Base-by-base conservation (phyloP, 768 basidiomycete species). In the Boletales sp. region DNA sequence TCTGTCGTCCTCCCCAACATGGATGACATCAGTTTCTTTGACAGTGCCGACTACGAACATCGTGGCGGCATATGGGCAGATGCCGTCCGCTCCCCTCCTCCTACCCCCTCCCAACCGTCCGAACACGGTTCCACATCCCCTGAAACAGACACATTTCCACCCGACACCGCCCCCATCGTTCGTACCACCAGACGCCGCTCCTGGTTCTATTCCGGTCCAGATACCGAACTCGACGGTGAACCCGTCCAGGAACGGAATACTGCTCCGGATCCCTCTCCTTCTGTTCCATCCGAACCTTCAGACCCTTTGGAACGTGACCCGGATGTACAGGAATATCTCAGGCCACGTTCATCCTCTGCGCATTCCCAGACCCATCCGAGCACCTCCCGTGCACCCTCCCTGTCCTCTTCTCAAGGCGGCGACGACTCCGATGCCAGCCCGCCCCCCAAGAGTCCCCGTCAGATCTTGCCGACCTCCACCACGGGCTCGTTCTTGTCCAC, bases 11-110 rank as follows among this genome's bases (percentile, higher is more conserved):
- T 94, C 65, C 97, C 97, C 6, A 91, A 97, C 69, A 97, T 97
- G 93, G 97, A 99, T 66, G 97, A 99, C 61, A 88, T 98, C 51
- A 78, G 94, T 12, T 97, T 94, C 77, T 98, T 95, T 65, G 88
- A 97, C 66, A 94, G 87, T 32, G 61, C 61, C 4, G 59, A 63
- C 3, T 85, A 79, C 59, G 58, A 63, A 44, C 84, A 79, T 50
- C 84, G 95, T 34, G 95, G 94, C 40, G 95, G 94, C 8, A 88
- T 99, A 55, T 98, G 87, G 80, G 75, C 81, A 8, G 90, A 93
- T 55, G 86, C 93, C 8, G 76, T 71, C 4, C 75, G 84, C 29
- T 70, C 58, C 24, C 3, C 24, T 5, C 24, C 24, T 27, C 24
- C 24, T 27, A 5, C 24, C 24, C 5, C 24, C 24, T 7, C 24